Conservation (phyloP, 2,329 filamentous ascomycete genomes). For the Aureobasidium sp. region DNA sequence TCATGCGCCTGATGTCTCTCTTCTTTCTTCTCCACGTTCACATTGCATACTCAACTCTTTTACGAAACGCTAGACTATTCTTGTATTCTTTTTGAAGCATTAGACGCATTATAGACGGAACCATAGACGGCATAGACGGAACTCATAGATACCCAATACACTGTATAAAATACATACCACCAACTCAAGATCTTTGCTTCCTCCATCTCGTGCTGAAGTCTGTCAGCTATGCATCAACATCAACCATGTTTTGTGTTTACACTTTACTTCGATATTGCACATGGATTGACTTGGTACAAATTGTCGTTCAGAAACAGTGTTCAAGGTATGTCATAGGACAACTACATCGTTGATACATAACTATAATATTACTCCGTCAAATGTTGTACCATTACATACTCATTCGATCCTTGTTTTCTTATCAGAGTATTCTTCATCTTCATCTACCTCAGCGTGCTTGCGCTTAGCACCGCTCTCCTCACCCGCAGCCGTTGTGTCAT, state of each 20-base stretch:
- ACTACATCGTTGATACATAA: no score
- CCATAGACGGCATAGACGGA: conserved; percentile 1
- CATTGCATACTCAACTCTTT: neutral
- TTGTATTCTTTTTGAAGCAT: neutral
- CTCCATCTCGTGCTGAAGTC: neutral
- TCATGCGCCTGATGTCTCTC: neutral
- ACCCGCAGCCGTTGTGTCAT: conserved; percentile 10
- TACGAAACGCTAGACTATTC: neutral
- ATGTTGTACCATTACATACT: neutral
- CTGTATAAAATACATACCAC: neutral
- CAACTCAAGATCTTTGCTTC: neutral
- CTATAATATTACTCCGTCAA: no score
- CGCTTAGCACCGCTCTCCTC: neutral
- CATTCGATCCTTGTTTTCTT: neutral
- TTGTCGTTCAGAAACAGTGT: no score
- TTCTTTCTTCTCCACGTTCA: neutral
- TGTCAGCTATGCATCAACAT: no score
- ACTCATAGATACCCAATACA: neutral
- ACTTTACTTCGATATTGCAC: no score
- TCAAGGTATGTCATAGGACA: no score
- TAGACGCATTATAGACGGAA: conserved; percentile 3
- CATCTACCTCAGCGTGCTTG: neutral
- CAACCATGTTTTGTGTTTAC: no score
- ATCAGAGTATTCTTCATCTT: neutral
- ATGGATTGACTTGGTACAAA: no score